Evolutionary conservation across 2,329 filamentous ascomycete genomes (phyloP).

Genomic region (Fonsecaea pedrosoi): DNA sequence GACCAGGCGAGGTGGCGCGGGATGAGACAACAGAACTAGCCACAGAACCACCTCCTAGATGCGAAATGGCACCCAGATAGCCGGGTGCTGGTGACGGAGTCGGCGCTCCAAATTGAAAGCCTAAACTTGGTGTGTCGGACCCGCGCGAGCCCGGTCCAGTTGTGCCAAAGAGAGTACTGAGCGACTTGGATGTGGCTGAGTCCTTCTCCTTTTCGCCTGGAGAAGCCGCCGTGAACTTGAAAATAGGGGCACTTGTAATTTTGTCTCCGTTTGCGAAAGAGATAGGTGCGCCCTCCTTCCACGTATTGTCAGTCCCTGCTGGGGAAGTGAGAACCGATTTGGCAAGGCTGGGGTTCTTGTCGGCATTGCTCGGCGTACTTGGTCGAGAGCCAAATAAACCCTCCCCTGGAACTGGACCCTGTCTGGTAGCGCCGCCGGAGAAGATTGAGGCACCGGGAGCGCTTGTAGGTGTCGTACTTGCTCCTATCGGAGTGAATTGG

Average conservation of each 20-base stretch:
- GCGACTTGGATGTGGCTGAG: conserved; percentile 42
- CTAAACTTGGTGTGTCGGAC: conserved; percentile 40
- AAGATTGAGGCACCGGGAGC: conserved; percentile 37
- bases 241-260: conserved; percentile 40
- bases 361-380: conserved; percentile 37
- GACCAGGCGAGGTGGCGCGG: conserved; percentile 55
- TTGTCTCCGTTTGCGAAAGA: conserved; percentile 51
- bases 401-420: conserved; percentile 37
- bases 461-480: conserved; percentile 23
- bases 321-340: conserved; percentile 35
- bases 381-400: conserved; percentile 44
- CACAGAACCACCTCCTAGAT: conserved; percentile 43
- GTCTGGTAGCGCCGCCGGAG: conserved; percentile 34
- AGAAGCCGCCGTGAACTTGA: conserved; percentile 42
- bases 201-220: conserved; percentile 33
- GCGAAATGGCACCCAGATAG: conserved; percentile 40
- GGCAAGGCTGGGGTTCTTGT: conserved; percentile 30
- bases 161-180: conserved; percentile 44
- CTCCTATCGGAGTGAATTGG: conserved; percentile 35
- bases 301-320: conserved; percentile 52
- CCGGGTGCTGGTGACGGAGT: conserved; percentile 39
- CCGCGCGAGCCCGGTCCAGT: conserved; percentile 33
- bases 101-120: conserved; percentile 49
- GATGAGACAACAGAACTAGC: conserved; percentile 50
- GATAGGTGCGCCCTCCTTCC: conserved; percentile 56